Conservation (phyloP, 345 rosid species). For the Kernera saxatilis region DNA sequence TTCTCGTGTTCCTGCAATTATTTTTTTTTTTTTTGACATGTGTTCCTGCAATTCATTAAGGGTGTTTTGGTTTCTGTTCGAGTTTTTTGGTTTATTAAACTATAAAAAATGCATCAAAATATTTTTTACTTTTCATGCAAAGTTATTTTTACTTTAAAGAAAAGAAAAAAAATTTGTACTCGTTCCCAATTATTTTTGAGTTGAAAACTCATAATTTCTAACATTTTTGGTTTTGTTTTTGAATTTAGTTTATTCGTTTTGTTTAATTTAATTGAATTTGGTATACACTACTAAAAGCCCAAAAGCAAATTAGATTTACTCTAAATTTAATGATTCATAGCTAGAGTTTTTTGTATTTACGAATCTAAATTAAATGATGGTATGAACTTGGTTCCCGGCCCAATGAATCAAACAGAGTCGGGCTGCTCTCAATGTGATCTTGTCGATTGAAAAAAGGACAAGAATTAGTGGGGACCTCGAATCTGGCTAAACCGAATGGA, state of each 20-base stretch:
- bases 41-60: background rate
- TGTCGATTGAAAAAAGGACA: background rate
- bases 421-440: background rate
- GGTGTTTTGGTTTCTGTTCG: slow-evolving; percentile 1
- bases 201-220: too few relatives aligned
- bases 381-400: background rate
- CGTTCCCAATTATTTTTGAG: too few relatives aligned
- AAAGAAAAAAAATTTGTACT: too few relatives aligned
- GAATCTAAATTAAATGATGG: background rate
- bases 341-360: too few relatives aligned
- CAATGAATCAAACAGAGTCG: background rate
- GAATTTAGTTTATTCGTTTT: too few relatives aligned
- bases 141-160: too few relatives aligned
- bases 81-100: background rate
- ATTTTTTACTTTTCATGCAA: too few relatives aligned
- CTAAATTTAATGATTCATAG: too few relatives aligned
- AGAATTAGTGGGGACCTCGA: background rate
- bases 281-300: background rate
- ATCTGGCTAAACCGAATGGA: background rate
- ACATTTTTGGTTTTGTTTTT: too few relatives aligned
- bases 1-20: background rate
- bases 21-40: too few relatives aligned
- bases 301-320: background rate
- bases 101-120: background rate
- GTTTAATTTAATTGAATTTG: too few relatives aligned